phyloP scores from a whole-genome alignment of 495 filamentous ascomycete species.

The Trichoderma orchidacearum region DNA sequence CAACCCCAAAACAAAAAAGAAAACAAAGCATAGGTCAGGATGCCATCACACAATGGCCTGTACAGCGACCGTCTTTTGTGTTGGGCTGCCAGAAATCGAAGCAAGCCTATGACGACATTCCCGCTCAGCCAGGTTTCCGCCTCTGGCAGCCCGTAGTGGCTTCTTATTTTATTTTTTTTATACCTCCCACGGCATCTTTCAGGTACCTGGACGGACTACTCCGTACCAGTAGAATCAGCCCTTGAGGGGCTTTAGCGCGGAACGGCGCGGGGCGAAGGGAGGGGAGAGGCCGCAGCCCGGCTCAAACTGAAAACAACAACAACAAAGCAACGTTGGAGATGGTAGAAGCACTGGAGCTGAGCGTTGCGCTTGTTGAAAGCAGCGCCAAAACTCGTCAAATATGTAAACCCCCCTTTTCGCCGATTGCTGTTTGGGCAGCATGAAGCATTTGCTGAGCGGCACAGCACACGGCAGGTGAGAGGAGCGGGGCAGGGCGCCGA shows the following conservation, averaged over 20 bases:
- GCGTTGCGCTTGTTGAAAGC: background rate
- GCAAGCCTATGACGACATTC: background rate
- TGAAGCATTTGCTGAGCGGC: too few relatives aligned
- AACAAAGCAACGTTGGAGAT: background rate
- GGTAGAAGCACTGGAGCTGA: too few relatives aligned
- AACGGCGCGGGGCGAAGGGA: background rate
- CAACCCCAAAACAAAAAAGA: too few relatives aligned
- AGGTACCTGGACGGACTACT: background rate
- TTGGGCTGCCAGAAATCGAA: background rate
- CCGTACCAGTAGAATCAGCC: too few relatives aligned
- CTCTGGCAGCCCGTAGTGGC: background rate
- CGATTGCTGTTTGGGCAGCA: too few relatives aligned
- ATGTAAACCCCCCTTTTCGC: too few relatives aligned
- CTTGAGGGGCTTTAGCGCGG: background rate
- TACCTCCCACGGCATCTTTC: background rate
- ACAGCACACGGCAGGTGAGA: too few relatives aligned
- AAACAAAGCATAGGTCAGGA: too few relatives aligned
- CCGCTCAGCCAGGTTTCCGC: background rate
- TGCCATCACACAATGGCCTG: background rate
- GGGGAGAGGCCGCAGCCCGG: background rate
- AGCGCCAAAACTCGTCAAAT: background rate
- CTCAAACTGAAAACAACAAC: background rate
- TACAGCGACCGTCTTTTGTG: background rate
- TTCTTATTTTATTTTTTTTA: background rate
- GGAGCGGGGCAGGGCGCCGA: background rate